Base-by-base conservation (phyloP, 176 grass and related monocot genomes). In the Rhynchospora breviuscula region DNA sequence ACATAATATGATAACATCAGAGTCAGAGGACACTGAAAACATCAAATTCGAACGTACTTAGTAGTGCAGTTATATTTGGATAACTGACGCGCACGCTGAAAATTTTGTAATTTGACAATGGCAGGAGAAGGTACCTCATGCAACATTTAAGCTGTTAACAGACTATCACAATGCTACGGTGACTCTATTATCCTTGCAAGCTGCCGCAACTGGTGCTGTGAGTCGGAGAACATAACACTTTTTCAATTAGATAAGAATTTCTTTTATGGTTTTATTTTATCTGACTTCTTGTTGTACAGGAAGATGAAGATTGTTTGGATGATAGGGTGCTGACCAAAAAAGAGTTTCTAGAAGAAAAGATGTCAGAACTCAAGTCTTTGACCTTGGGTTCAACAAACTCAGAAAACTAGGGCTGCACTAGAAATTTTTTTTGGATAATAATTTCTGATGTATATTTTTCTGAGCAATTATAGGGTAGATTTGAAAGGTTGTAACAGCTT, bases 131-230 rank as follows among this genome's bases (percentile, higher is more conserved):
- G 80, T 98, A 53, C 89, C 95, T 59, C 84, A 85, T 88, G 81
- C 92, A 47, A 89, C 89, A 13, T 88, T 86, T 44, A 94, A 93
- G 89, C 87, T 88, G 71, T 88, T 98, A 84, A 87, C 87, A 65
- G 92, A 98, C 73, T 98, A 98, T 81, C 95, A 94, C 61, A 86
- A 81, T 87, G 88, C 90, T 83, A 98, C 89, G 10, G 95, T 98
- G 67, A 93, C 88, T 88, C 59, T 98, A 74, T 84, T 98, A 79
- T 88, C 95, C 61, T 84, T 98, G 62, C 95, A 93, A 90, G 86
- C 95, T 85, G 95, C 95, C 45, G 85, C 92, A 25, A 89, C 86
- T 59, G 91, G 81, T 69, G 86, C 94, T 88, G 95, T 98, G 88
- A 93, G 90, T 91, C 35, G 48, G 58, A 54, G 21, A 66, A 77